phyloP scores from a whole-genome alignment of 805 yeast genomes.

The Kodamaea fukazawae region DNA sequence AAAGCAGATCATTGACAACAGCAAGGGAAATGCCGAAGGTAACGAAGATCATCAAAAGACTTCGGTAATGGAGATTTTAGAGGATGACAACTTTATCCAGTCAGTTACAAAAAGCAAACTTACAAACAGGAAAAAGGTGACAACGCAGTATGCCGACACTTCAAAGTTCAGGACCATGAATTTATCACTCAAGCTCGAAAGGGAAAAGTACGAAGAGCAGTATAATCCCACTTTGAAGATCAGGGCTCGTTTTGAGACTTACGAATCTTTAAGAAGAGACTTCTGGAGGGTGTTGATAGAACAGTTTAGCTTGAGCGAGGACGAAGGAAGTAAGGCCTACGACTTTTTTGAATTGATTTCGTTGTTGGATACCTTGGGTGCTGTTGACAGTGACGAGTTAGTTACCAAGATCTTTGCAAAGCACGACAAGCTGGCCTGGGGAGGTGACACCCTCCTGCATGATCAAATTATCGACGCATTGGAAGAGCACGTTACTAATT shows the following conservation, averaged over 20 bases:
- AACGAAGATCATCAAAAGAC: neutral
- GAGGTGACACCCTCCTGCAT: slow-evolving; percentile 47
- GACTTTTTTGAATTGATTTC: slow-evolving; percentile 61
- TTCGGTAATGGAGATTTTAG: slow-evolving; percentile 21
- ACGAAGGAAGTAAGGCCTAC: slow-evolving; percentile 31
- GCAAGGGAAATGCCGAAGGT: neutral
- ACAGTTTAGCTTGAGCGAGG: slow-evolving; percentile 47
- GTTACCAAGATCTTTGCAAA: slow-evolving; percentile 51
- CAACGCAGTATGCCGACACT: slow-evolving; percentile 33
- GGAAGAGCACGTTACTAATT: slow-evolving; percentile 35
- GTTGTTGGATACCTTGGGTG: slow-evolving; percentile 64
- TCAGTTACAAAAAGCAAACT: slow-evolving; percentile 28
- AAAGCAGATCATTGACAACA: slow-evolving; percentile 37
- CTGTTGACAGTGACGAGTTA: slow-evolving; percentile 49
- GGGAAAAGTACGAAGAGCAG: slow-evolving; percentile 31
- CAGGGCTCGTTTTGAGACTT: slow-evolving; percentile 64
- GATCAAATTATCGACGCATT: slow-evolving; percentile 47
- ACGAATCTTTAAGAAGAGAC: slow-evolving; percentile 57
- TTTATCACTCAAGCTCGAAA: slow-evolving; percentile 30
- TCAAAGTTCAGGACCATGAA: slow-evolving; percentile 43
- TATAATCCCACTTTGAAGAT: slow-evolving; percentile 56
- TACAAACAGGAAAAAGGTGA: slow-evolving; percentile 27
- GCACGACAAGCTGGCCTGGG: slow-evolving; percentile 47
- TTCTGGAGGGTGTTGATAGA: slow-evolving; percentile 67
- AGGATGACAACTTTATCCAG: slow-evolving; percentile 31